Evolutionary conservation across 1,139 yeast species (phyloP).

Genomic region (Scheffersomyces titani): DNA sequence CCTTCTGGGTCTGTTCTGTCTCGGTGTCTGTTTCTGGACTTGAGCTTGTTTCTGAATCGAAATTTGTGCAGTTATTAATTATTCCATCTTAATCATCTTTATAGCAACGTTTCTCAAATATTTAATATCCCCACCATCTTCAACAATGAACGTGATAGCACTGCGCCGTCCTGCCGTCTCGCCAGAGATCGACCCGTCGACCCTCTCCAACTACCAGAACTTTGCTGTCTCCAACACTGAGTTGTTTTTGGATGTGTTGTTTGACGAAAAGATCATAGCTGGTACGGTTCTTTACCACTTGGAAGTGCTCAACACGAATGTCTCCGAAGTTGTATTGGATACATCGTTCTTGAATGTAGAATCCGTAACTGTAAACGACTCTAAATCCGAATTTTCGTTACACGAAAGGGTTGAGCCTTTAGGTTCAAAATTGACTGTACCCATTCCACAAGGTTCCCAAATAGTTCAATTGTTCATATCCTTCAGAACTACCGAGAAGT

Average conservation of each 20-base stretch:
- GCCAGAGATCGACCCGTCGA: constrained; percentile 73
- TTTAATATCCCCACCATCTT: background rate
- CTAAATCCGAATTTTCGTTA: constrained; percentile 33
- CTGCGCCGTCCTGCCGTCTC: constrained; percentile 40
- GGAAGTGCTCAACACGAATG: constrained; percentile 18
- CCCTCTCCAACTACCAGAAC: constrained; percentile 66
- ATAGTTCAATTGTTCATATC: constrained; percentile 40
- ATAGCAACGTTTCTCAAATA: background rate
- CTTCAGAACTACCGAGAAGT: constrained; percentile 68
- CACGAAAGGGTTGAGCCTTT: constrained; percentile 58
- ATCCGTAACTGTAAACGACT: constrained; percentile 48
- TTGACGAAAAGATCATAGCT: constrained; percentile 49
- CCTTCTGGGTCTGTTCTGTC: background rate
- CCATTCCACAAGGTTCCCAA: constrained; percentile 11
- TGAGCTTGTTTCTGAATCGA: background rate
- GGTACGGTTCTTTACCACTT: constrained; percentile 62
- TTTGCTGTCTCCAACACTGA: constrained; percentile 55
- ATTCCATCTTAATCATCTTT: background rate
- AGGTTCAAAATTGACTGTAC: constrained; percentile 62
- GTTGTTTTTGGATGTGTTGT: constrained; percentile 56
- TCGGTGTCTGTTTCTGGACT: background rate
- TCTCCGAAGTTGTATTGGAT: constrained; percentile 55
- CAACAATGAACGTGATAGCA: constrained; percentile 12
- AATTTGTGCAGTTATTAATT: background rate
- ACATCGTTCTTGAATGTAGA: constrained; percentile 62